Conservation (phyloP, 1,284 basidiomycete genomes). For the Marasmius oreades region DNA sequence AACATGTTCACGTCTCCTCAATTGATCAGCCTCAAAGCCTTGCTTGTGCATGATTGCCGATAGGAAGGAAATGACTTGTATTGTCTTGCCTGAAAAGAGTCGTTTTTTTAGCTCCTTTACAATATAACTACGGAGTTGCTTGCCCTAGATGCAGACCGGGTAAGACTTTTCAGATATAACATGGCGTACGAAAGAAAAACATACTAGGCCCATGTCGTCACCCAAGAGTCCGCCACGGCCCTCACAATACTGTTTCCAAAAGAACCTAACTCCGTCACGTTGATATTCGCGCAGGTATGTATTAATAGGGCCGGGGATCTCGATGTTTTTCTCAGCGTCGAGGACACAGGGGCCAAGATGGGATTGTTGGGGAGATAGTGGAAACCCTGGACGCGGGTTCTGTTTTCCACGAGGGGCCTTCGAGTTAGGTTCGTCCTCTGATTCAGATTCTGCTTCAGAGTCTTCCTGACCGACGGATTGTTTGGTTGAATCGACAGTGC, state of each 20-base stretch:
- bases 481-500: background rate
- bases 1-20: conserved; percentile 61
- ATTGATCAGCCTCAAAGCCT: conserved; percentile 57
- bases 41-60: conserved; percentile 82
- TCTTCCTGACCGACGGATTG: conserved; percentile 14
- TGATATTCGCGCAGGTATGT: conserved; percentile 82
- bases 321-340: conserved; percentile 40
- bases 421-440: conserved; percentile 22
- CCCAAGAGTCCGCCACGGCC: conserved; percentile 73
- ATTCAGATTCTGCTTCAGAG: conserved; percentile 39
- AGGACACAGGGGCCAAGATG: conserved; percentile 42
- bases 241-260: conserved; percentile 64
- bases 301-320: conserved; percentile 73
- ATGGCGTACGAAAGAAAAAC: conserved; percentile 22
- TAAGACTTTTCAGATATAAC: background rate
- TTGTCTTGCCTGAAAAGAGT: conserved; percentile 62
- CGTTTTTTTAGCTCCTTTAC: background rate
- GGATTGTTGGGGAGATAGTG: conserved; percentile 40
- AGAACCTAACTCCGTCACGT: conserved; percentile 75
- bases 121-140: background rate
- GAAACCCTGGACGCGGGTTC: conserved; percentile 50
- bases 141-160: conserved; percentile 22
- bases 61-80: conserved; percentile 86
- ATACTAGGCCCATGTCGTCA: conserved; percentile 87
- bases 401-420: conserved; percentile 8